Evolutionary conservation across 805 yeast genomes (phyloP).

Genomic region (Lipomyces spencermartinsiae): DNA sequence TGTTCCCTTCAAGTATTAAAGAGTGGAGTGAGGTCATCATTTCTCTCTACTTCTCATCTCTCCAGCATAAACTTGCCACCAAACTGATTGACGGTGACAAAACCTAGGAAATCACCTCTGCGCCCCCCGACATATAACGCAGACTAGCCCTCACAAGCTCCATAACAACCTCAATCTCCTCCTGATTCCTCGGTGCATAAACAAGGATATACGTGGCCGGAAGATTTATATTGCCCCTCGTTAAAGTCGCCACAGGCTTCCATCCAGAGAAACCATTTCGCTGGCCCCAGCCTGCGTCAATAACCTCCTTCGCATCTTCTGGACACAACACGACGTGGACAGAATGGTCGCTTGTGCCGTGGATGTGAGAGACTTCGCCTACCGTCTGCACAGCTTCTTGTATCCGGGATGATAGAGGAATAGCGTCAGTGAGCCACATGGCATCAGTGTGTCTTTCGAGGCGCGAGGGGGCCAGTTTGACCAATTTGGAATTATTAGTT

Average conservation of each 20-base stretch:
- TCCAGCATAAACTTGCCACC: too few relatives aligned
- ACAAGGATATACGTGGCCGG: not conserved
- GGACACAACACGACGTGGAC: not conserved
- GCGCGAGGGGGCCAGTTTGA: not conserved
- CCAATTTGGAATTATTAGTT: not conserved
- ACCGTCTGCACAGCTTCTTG: not conserved
- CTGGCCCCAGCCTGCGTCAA: constrained; percentile 3
- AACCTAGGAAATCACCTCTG: too few relatives aligned
- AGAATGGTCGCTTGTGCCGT: constrained; percentile 1
- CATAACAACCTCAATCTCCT: not conserved
- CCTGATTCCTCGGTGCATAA: not conserved
- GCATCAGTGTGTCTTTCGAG: not conserved
- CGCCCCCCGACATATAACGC: not conserved
- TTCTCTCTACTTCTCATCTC: too few relatives aligned
- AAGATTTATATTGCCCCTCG: not conserved
- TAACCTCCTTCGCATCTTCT: not conserved
- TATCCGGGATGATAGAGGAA: not conserved
- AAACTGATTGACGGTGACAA: too few relatives aligned
- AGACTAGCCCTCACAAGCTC: not conserved
- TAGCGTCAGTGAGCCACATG: not conserved
- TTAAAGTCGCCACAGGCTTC: not conserved
- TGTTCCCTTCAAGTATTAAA: too few relatives aligned
- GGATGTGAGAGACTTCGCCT: constrained; percentile 1
- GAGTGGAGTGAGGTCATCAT: too few relatives aligned
- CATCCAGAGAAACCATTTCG: not conserved